Percentiles rank a stretch among this genome's conserved stretches.
Evolutionary conservation across 352 stramenopile genomes (phyloP).

Genomic region (Pythium inflatum): DNA sequence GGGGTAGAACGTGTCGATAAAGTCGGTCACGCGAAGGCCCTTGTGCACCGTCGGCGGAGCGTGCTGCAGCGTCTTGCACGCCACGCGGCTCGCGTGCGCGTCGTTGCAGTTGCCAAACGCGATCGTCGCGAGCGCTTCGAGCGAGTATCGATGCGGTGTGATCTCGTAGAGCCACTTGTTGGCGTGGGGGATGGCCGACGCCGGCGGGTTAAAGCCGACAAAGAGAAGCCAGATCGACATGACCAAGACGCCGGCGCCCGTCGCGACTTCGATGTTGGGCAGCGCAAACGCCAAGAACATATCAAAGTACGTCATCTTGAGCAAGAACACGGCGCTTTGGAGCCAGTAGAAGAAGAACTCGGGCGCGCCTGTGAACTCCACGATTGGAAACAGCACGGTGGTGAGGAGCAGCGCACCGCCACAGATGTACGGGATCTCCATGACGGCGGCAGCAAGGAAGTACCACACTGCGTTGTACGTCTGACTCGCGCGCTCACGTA

Average conservation of each 20-base stretch:
- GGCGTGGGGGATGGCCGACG: slow-evolving; percentile 28
- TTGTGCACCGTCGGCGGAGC: no score
- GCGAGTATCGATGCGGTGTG: slow-evolving; percentile 26
- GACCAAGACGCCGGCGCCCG: slow-evolving; percentile 31
- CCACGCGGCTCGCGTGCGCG: slow-evolving; percentile 29
- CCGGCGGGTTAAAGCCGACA: slow-evolving; percentile 40
- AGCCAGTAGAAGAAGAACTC: slow-evolving; percentile 34
- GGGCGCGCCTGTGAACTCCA: slow-evolving; percentile 33
- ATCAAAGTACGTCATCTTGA: slow-evolving; percentile 40
- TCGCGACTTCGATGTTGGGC: slow-evolving; percentile 29
- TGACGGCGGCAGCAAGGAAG: slow-evolving; percentile 58
- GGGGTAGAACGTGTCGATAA: no score
- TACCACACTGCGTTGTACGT: slow-evolving; percentile 79
- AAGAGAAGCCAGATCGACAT: slow-evolving; percentile 42
- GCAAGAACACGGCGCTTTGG: slow-evolving; percentile 30
- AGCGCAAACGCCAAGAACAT: slow-evolving; percentile 37
- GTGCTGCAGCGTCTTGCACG: neutral
- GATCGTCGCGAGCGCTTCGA: slow-evolving; percentile 16
- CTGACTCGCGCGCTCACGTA: slow-evolving; percentile 84
- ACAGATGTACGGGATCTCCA: slow-evolving; percentile 54
- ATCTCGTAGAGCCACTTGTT: slow-evolving; percentile 41
- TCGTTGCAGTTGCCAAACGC: slow-evolving; percentile 36
- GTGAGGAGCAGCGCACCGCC: slow-evolving; percentile 28
- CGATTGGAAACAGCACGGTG: slow-evolving; percentile 41
- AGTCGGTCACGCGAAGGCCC: no score